These are phyloP conservation scores for Arthrobotrys musiformis DNA, from an alignment of 2,329 filamentous ascomycete genomes.

Conservation along the genomic window DNA sequence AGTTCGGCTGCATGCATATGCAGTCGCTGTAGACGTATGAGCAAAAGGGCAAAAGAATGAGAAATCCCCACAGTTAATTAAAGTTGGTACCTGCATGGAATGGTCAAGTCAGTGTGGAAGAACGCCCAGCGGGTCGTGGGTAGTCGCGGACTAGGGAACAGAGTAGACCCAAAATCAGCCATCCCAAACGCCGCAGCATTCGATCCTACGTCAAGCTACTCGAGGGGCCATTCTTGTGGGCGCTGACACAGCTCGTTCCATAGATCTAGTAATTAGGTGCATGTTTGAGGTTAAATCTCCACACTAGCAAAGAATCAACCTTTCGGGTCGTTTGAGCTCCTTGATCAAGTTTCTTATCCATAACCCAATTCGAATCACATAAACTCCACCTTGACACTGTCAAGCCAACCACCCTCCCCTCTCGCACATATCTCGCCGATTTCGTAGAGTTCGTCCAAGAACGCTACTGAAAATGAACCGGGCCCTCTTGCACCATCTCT, in stretches of 20 bases:
- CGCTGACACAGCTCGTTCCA: too few relatives aligned
- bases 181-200: not conserved
- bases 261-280: too few relatives aligned
- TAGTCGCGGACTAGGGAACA: not conserved
- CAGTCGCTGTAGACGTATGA: not conserved
- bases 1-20: not conserved
- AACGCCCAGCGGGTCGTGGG: not conserved
- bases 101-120: too few relatives aligned
- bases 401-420: conserved; percentile 34
- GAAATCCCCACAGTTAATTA: not conserved
- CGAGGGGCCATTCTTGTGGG: too few relatives aligned
- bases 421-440: conserved; percentile 57
- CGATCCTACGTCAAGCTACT: too few relatives aligned
- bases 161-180: not conserved
- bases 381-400: conserved; percentile 31
- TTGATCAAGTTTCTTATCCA: too few relatives aligned
- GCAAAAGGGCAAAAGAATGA: not conserved
- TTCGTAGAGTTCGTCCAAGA: conserved; percentile 76
- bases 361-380: not conserved
- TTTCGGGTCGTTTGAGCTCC: too few relatives aligned
- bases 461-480: conserved; percentile 85
- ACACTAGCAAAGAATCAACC: too few relatives aligned
- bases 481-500: conserved; percentile 78
- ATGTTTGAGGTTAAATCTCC: too few relatives aligned
- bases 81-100: not conserved